Conservation (phyloP, 176 grass and related monocot genomes). For the Urochloa ruziziensis region DNA sequence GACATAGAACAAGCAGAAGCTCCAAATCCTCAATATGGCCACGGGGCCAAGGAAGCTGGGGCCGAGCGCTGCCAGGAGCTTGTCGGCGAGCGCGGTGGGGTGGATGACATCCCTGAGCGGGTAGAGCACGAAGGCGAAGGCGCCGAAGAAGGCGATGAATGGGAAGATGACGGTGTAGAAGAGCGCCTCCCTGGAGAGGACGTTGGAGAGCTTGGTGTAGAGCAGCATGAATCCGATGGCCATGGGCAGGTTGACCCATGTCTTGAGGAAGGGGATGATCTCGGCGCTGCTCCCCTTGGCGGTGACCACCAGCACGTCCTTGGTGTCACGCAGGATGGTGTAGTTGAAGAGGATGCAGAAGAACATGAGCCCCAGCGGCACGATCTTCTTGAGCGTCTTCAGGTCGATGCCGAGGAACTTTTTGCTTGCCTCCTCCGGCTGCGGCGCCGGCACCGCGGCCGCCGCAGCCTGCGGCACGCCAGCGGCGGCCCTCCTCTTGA, state of each 20-base stretch:
- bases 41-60: slow-evolving; percentile 77
- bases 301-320: slow-evolving; percentile 90
- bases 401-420: slow-evolving; percentile 63
- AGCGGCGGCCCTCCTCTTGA: slow-evolving; percentile 16
- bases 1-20: slow-evolving; percentile 94
- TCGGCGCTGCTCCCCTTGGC: slow-evolving; percentile 84
- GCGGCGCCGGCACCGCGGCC: background rate
- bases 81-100: slow-evolving; percentile 69
- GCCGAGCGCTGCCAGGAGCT: slow-evolving; percentile 66
- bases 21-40: slow-evolving; percentile 80
- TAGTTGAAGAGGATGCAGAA: slow-evolving; percentile 96
- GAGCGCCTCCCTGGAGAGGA: slow-evolving; percentile 70
- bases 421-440: slow-evolving; percentile 3
- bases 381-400: slow-evolving; percentile 66
- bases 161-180: slow-evolving; percentile 89
- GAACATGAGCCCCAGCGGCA: slow-evolving; percentile 85
- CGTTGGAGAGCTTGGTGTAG: slow-evolving; percentile 86
- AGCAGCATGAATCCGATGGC: slow-evolving; percentile 89
- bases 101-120: slow-evolving; percentile 70
- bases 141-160: slow-evolving; percentile 82
- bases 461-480: background rate
- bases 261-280: slow-evolving; percentile 90
- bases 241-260: slow-evolving; percentile 86
- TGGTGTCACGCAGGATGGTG: slow-evolving; percentile 84
- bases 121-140: slow-evolving; percentile 80